Evolutionary conservation across 495 filamentous ascomycete genomes (phyloP).

Genomic region (Aspergillus ostianus): DNA sequence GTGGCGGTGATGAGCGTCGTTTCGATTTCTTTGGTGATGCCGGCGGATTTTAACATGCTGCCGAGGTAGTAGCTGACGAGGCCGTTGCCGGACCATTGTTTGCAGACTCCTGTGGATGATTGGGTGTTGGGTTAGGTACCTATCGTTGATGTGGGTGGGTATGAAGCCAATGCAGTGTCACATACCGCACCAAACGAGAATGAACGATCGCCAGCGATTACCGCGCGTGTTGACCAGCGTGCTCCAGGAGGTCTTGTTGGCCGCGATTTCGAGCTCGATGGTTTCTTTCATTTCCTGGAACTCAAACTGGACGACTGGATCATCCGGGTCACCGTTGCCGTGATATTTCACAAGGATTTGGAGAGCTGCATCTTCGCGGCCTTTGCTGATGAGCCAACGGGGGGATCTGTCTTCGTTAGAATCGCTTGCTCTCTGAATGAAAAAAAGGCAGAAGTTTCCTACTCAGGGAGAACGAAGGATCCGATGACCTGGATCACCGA

Average conservation of each 20-base stretch:
- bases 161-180: too few species aligned
- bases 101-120: slow-evolving; percentile 45
- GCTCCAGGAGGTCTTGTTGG: slow-evolving; percentile 28
- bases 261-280: slow-evolving; percentile 26
- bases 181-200: slow-evolving; percentile 18
- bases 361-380: slow-evolving; percentile 35
- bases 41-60: slow-evolving; percentile 51
- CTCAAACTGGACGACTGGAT: slow-evolving; percentile 23
- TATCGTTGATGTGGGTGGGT: too few species aligned
- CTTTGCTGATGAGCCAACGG: slow-evolving; percentile 38
- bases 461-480: slow-evolving; percentile 38
- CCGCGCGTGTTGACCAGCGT: slow-evolving; percentile 63
- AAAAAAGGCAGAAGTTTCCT: too few species aligned
- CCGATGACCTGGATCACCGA: slow-evolving; percentile 39
- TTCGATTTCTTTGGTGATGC: slow-evolving; percentile 42
- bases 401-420: slow-evolving; percentile 13
- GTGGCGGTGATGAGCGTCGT: slow-evolving; percentile 27
- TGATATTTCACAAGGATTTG: slow-evolving; percentile 33
- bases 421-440: background rate
- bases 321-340: slow-evolving; percentile 20
- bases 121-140: slow-evolving; percentile 16
- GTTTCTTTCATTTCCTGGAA: slow-evolving; percentile 28
- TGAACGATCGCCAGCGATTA: slow-evolving; percentile 58
- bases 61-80: slow-evolving; percentile 59
- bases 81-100: slow-evolving; percentile 65